Conservation (phyloP, 2,329 filamentous ascomycete species). For the Graphiopsis chlorocephala region DNA sequence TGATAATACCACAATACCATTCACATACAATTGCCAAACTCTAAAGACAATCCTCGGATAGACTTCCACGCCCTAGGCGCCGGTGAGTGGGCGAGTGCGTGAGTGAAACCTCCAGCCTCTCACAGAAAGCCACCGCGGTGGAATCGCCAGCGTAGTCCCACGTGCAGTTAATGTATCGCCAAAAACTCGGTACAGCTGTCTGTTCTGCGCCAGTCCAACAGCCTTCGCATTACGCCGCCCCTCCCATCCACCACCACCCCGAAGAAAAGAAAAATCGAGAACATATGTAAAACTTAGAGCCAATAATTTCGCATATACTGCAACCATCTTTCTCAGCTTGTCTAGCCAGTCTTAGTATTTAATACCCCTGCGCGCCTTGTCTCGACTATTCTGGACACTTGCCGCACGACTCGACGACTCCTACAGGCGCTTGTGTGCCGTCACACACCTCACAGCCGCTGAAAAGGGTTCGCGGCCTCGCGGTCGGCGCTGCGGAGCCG, state of each 20-base stretch:
- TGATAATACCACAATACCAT: not conserved
- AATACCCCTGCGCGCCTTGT: not conserved
- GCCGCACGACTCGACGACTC: not conserved
- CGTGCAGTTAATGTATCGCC: not conserved
- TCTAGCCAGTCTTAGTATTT: not conserved
- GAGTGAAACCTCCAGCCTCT: conserved; percentile 16
- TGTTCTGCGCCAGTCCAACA: too few species aligned
- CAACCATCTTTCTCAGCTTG: not conserved
- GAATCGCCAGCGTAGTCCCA: not conserved
- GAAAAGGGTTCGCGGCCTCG: not conserved
- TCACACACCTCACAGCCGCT: not conserved
- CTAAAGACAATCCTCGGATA: not conserved
- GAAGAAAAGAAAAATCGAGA: not conserved
- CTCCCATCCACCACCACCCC: not conserved
- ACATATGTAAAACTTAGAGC: not conserved
- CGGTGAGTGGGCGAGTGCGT: not conserved
- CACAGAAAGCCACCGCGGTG: conserved; percentile 7
- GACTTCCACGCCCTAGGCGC: not conserved
- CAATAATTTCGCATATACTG: not conserved
- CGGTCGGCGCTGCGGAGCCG: conserved; percentile 12
- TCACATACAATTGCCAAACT: not conserved
- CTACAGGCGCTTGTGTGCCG: not conserved
- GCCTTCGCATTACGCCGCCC: not conserved
- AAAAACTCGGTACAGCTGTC: not conserved
- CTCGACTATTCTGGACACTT: not conserved